Conservation (phyloP, 2,329 filamentous ascomycete genomes). For the Decorospora gaudefroyi region DNA sequence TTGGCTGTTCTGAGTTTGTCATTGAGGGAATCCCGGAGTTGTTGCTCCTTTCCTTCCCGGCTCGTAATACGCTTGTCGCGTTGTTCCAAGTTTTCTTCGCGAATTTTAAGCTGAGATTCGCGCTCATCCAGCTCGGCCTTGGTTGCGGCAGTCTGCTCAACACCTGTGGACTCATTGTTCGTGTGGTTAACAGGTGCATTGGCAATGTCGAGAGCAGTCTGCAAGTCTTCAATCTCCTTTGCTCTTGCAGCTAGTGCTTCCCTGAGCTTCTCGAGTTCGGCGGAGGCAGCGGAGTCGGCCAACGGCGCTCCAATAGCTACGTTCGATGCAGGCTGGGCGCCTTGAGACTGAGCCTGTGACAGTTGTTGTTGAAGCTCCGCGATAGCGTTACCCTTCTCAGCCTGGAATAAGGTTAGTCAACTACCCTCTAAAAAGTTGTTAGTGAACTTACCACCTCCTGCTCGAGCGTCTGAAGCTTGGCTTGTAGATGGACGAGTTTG, state of each 20-base stretch:
- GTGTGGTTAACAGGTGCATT: slow-evolving; percentile 10
- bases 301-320: slow-evolving; percentile 7
- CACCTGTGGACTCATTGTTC: slow-evolving; percentile 1
- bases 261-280: slow-evolving; percentile 25
- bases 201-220: slow-evolving; percentile 42
- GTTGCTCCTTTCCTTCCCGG: slow-evolving; percentile 36
- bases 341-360: slow-evolving; percentile 32
- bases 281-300: slow-evolving; percentile 13
- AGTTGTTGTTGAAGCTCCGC: slow-evolving; percentile 43
- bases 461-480: slow-evolving; percentile 62
- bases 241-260: slow-evolving; percentile 52
- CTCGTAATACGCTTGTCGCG: slow-evolving; percentile 23
- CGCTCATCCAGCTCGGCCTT: slow-evolving; percentile 42
- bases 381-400: slow-evolving; percentile 49
- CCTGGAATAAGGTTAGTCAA: slow-evolving; percentile 31
- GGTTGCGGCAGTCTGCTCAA: slow-evolving; percentile 45
- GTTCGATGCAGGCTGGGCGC: slow-evolving; percentile 17
- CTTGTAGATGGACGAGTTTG: slow-evolving; percentile 43
- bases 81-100: slow-evolving; percentile 54
- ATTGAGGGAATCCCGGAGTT: no score
- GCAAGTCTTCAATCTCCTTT: slow-evolving; percentile 53
- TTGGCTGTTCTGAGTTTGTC: no score
- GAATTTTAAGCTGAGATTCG: slow-evolving; percentile 28
- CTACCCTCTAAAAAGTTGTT: neutral
- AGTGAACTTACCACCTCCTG: slow-evolving; percentile 55